Evolutionary conservation across 2,329 filamentous ascomycete genomes (phyloP).

Genomic region (Bipolaris zeicola): DNA sequence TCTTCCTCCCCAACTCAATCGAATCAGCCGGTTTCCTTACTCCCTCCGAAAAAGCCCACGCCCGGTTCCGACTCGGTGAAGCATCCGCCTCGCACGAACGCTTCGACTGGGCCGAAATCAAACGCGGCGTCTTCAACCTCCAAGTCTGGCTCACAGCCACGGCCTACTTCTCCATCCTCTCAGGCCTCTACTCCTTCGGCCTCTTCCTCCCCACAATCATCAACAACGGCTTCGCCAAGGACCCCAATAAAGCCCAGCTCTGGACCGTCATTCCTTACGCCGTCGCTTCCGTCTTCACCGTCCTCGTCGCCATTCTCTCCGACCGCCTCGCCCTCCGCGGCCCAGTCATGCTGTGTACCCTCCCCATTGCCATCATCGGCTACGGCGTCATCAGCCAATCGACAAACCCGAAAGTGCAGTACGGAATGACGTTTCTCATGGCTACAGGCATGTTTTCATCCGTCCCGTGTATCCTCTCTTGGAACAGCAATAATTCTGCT

Average conservation of each 20-base stretch:
- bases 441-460: conserved; percentile 67
- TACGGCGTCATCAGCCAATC: conserved; percentile 68
- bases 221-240: conserved; percentile 59
- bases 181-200: conserved; percentile 67
- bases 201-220: conserved; percentile 72
- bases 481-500: conserved; percentile 71
- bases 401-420: conserved; percentile 59
- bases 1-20: conserved; percentile 63
- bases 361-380: conserved; percentile 68
- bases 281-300: conserved; percentile 60
- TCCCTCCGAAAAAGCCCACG: conserved; percentile 58
- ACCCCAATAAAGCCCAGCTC: conserved; percentile 63
- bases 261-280: conserved; percentile 70
- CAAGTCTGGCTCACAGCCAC: conserved; percentile 68
- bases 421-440: conserved; percentile 72
- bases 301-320: conserved; percentile 62
- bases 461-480: conserved; percentile 67
- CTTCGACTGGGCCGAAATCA: conserved; percentile 67
- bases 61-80: conserved; percentile 52
- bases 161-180: conserved; percentile 65
- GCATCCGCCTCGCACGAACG: conserved; percentile 50
- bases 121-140: conserved; percentile 63
- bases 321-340: conserved; percentile 66
- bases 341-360: conserved; percentile 65
- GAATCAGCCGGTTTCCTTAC: conserved; percentile 61